phyloP scores from a whole-genome alignment of 345 rosid species.

The Microthlaspi erraticum region DNA sequence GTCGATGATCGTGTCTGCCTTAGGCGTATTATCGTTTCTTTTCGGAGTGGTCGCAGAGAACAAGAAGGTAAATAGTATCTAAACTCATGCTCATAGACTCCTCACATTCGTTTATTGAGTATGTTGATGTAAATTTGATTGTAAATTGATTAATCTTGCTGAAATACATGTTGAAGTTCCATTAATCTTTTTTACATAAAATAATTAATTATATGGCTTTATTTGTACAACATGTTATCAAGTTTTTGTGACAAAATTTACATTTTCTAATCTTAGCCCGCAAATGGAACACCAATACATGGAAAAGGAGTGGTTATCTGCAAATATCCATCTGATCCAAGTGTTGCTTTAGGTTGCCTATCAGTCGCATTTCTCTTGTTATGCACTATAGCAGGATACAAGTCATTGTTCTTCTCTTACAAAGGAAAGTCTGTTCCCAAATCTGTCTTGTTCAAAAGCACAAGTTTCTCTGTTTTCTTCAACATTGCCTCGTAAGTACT shows the following conservation, averaged over 20 bases:
- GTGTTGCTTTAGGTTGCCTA: slow-evolving; percentile 60
- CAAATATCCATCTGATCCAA: slow-evolving; percentile 72
- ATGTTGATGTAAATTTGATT: background rate
- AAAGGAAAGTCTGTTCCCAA: slow-evolving; percentile 63
- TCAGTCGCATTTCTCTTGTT: slow-evolving; percentile 57
- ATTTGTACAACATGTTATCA: background rate
- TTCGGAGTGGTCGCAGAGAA: slow-evolving; percentile 75
- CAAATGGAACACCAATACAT: slow-evolving; percentile 56
- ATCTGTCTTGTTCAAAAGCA: slow-evolving; percentile 54
- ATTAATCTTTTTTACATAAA: background rate
- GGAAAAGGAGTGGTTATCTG: slow-evolving; percentile 61
- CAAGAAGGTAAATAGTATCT: slow-evolving; percentile 57
- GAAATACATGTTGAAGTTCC: background rate
- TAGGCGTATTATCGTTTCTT: slow-evolving; percentile 65
- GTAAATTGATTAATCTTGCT: background rate
- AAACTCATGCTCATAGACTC: background rate
- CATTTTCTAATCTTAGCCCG: slow-evolving; percentile 48
- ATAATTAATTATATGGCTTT: background rate
- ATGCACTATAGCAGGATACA: slow-evolving; percentile 52
- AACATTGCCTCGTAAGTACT: slow-evolving; percentile 62
- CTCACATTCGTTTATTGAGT: background rate
- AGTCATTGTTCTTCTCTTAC: slow-evolving; percentile 64
- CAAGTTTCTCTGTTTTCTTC: slow-evolving; percentile 62
- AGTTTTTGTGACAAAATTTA: background rate
- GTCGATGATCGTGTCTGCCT: slow-evolving; percentile 57